A percentile compares a stretch with the other conserved stretches of the same genome.
Evolutionary conservation across 2,329 filamentous ascomycete species (phyloP).

Genomic region (Sclerotinia borealis): DNA sequence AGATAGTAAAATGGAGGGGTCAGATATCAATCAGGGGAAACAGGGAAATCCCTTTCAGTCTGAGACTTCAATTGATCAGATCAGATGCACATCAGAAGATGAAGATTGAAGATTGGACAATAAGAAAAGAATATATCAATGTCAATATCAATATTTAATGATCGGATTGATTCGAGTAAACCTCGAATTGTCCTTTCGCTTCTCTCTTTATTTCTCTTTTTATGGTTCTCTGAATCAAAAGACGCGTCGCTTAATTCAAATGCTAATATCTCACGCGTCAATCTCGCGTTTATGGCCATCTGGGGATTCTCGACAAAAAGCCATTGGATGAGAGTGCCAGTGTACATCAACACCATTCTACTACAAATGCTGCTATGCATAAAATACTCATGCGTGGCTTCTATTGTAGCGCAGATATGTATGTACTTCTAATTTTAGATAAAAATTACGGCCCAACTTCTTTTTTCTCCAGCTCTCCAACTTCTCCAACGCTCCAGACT

Average conservation of each 20-base stretch:
- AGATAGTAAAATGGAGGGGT: background rate
- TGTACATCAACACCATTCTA: background rate
- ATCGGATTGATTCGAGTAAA: too few species aligned
- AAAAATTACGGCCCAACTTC: background rate
- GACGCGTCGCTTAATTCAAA: slow-evolving; percentile 1
- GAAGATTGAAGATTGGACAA: background rate
- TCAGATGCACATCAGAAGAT: background rate
- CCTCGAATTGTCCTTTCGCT: background rate
- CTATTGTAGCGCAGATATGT: too few species aligned
- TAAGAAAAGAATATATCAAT: background rate
- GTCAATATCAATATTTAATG: too few species aligned
- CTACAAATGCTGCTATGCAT: background rate
- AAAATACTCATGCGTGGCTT: background rate
- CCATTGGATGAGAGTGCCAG: background rate
- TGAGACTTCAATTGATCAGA: too few species aligned
- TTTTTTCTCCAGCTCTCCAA: background rate
- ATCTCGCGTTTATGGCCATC: background rate
- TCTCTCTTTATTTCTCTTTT: background rate
- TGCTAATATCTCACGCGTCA: background rate
- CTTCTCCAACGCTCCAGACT: too few species aligned
- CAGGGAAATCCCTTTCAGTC: background rate
- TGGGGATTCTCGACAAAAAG: background rate
- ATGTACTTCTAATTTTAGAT: background rate
- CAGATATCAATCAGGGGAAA: background rate
- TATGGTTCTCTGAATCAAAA: background rate